Conservation (phyloP, 352 stramenopile genomes). For the Globisporangium paddicum region DNA sequence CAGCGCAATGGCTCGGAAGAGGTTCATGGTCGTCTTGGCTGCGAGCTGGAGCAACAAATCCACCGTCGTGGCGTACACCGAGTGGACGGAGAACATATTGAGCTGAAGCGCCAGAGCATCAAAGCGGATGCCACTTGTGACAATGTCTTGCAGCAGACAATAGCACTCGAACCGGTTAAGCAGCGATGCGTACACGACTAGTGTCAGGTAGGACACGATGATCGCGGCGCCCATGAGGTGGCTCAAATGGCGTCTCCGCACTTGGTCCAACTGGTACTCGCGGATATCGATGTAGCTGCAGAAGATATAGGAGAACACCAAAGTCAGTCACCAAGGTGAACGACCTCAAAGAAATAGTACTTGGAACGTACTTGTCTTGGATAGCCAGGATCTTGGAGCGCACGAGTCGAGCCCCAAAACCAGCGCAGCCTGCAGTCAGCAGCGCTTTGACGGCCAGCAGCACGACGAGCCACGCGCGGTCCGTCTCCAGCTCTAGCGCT, state of each 20-base stretch:
- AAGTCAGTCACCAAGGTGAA: neutral
- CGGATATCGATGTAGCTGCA: slow-evolving; percentile 62
- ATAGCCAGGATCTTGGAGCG: slow-evolving; percentile 52
- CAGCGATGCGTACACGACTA: slow-evolving; percentile 54
- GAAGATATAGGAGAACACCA: neutral
- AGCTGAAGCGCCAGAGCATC: slow-evolving; percentile 31
- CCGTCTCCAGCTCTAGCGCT: slow-evolving; percentile 27
- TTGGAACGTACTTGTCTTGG: slow-evolving; percentile 53
- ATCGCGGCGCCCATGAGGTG: slow-evolving; percentile 34
- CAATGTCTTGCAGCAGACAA: slow-evolving; percentile 30
- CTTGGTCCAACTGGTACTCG: slow-evolving; percentile 53
- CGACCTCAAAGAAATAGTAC: neutral
- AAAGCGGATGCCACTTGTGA: slow-evolving; percentile 17
- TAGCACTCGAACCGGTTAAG: slow-evolving; percentile 54
- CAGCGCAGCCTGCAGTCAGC: slow-evolving; percentile 23
- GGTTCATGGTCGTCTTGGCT: slow-evolving; percentile 55
- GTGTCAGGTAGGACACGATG: slow-evolving; percentile 37
- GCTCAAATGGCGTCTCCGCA: slow-evolving; percentile 34
- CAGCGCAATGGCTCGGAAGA: slow-evolving; percentile 49
- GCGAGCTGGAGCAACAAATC: slow-evolving; percentile 34
- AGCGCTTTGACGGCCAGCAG: slow-evolving; percentile 36
- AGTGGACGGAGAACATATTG: slow-evolving; percentile 39
- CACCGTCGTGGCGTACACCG: slow-evolving; percentile 28
- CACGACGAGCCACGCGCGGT: slow-evolving; percentile 43
- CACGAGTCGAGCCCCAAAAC: slow-evolving; percentile 35